Evolutionary conservation across 225 moss, liverwort and hornwort species (phyloP).

Genomic region (Marchantia paleacea): DNA sequence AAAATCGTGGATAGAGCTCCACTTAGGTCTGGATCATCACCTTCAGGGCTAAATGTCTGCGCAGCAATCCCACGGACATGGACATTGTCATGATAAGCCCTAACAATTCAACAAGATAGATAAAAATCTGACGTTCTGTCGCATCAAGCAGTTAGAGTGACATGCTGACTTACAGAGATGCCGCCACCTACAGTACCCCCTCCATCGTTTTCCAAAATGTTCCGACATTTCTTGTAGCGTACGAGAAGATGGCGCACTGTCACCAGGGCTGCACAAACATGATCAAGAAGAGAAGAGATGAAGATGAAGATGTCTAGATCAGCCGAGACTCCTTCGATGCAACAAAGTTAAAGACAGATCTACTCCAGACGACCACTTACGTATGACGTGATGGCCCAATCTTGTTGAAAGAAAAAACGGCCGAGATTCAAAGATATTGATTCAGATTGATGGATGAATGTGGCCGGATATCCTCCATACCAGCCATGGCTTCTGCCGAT

Average conservation of each 20-base stretch:
- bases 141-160: neutral
- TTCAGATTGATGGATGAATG: neutral
- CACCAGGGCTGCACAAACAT: constrained; percentile 63
- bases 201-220: constrained; percentile 71
- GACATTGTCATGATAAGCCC: neutral
- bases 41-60: constrained; percentile 52
- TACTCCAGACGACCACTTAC: neutral
- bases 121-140: neutral
- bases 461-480: constrained; percentile 34
- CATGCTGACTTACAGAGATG: constrained; percentile 46
- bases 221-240: constrained; percentile 88
- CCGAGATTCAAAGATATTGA: neutral
- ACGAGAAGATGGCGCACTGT: constrained; percentile 75
- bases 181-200: constrained; percentile 72
- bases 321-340: neutral
- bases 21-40: constrained; percentile 71
- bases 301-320: neutral
- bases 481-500: constrained; percentile 84
- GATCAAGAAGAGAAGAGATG: neutral
- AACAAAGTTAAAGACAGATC: neutral
- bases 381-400: neutral
- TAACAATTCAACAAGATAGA: neutral
- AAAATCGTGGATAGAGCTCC: constrained; percentile 63
- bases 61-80: neutral
- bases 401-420: neutral